Evolutionary conservation across 2,329 filamentous ascomycete species (phyloP).

Genomic region (Pleoardoris graminearum): DNA sequence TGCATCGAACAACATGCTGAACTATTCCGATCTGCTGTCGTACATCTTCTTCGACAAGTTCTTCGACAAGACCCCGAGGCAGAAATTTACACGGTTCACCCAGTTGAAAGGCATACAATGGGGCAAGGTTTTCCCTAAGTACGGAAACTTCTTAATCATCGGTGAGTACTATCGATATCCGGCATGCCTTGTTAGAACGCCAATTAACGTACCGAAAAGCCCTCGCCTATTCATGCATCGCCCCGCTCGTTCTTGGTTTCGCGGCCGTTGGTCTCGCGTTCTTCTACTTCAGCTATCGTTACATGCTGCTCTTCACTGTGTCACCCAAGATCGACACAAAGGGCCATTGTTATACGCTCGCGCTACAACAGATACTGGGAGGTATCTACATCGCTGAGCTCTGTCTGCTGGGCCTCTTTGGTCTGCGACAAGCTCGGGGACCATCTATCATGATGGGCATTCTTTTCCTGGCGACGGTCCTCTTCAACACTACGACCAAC

Average conservation of each 20-base stretch:
- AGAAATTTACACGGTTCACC: slow-evolving; percentile 44
- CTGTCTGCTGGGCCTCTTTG: slow-evolving; percentile 84
- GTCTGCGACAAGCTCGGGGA: slow-evolving; percentile 37
- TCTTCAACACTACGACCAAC: slow-evolving; percentile 42
- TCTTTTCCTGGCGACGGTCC: slow-evolving; percentile 36
- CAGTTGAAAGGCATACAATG: slow-evolving; percentile 41
- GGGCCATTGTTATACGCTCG: slow-evolving; percentile 84
- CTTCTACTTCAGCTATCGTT: slow-evolving; percentile 86
- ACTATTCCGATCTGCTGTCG: slow-evolving; percentile 72
- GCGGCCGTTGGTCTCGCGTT: slow-evolving; percentile 75
- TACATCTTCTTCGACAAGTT: slow-evolving; percentile 75
- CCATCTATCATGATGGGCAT: slow-evolving; percentile 37
- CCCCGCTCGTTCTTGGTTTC: slow-evolving; percentile 81
- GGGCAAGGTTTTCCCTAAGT: slow-evolving; percentile 48
- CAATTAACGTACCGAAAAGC: too few relatives aligned
- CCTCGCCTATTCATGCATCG: slow-evolving; percentile 84
- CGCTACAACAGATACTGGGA: slow-evolving; percentile 80
- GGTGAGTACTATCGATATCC: slow-evolving; percentile 27
- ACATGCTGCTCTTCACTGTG: slow-evolving; percentile 87
- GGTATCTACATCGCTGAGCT: slow-evolving; percentile 83
- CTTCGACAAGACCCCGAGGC: slow-evolving; percentile 70
- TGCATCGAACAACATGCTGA: slow-evolving; percentile 73
- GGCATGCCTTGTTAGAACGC: too few relatives aligned
- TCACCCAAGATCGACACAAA: slow-evolving; percentile 84
- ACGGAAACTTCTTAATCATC: slow-evolving; percentile 47